Evolutionary conservation across 805 yeast species (phyloP).

Genomic region (Isabelozyma gotoi): DNA sequence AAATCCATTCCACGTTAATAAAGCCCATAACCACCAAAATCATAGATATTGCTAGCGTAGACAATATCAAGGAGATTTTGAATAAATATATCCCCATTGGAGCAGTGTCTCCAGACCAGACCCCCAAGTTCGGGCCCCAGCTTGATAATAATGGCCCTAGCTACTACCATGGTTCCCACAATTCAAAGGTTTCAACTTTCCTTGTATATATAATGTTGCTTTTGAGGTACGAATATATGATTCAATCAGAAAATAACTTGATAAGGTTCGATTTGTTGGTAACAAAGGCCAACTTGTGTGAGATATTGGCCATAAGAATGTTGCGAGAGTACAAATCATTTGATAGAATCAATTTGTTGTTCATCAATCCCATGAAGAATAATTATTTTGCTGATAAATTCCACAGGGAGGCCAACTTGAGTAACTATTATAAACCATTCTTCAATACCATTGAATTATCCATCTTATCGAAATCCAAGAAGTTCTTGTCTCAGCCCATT

Average conservation of each 20-base stretch:
- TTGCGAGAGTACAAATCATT: slow-evolving; percentile 44
- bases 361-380: slow-evolving; percentile 45
- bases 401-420: slow-evolving; percentile 3
- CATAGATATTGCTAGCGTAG: slow-evolving; percentile 37
- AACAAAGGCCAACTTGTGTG: slow-evolving; percentile 53
- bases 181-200: slow-evolving; percentile 19
- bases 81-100: slow-evolving; percentile 24
- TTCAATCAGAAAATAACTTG: slow-evolving; percentile 39
- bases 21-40: slow-evolving; percentile 46
- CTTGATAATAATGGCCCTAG: slow-evolving; percentile 5
- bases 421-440: slow-evolving; percentile 5
- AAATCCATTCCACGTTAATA: slow-evolving; percentile 45
- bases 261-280: slow-evolving; percentile 33
- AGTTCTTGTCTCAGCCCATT: slow-evolving; percentile 52
- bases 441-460: slow-evolving; percentile 52
- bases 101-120: slow-evolving; percentile 5
- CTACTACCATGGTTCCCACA: slow-evolving; percentile 4
- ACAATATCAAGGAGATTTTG: slow-evolving; percentile 32
- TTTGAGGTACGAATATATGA: slow-evolving; percentile 36
- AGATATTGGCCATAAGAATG: slow-evolving; percentile 50
- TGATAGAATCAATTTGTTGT: slow-evolving; percentile 45
- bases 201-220: slow-evolving; percentile 33
- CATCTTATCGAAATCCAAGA: slow-evolving; percentile 51
- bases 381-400: slow-evolving; percentile 18
- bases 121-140: slow-evolving; percentile 19